Evolutionary conservation across 257 asterid genomes (phyloP), one percentile per base, ranked within the genome.

Genomic region (Gentiana macrophylla): DNA sequence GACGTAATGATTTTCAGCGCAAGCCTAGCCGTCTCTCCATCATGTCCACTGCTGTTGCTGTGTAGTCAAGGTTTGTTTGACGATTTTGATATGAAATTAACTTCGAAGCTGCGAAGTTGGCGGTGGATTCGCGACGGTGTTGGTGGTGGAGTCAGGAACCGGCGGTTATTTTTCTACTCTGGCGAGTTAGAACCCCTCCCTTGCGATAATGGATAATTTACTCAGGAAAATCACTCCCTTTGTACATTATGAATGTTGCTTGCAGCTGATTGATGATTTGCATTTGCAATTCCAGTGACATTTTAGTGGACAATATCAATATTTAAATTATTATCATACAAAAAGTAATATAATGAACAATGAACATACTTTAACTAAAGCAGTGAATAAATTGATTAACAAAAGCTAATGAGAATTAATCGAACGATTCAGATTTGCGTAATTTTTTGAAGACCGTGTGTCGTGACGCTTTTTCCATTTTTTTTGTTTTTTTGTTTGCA

Each of bases 21-120:
- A 72, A 75, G 3, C 79, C 75, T 4, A 86, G 94, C 73, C 85
- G 96, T 10, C 89, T 87, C 10, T 87, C 96, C 0, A 73, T 60
- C 62, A 81, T 80, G 94, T 24, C 24, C 24, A 24, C 24, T 24
- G 24, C 24, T 24, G 24, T 24, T 24, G 24, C 24, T 24, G 24
- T 24, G 24, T 24, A 24, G 24, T 24, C 24, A 24, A 79, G 90
- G 90, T 76, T 82, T 73, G 72, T 71, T 52, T 58, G 70, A 57
- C 37, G 64, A 65, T 58, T 65, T 58, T 56, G 60, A 57, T 43
- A 38, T n/a, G 15, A 51, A 43, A 34, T 35, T 24, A 48, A 32
- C 54, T 43, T 12, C 37, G 48, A 24, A 6, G 37, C 64, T 59
- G 56, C 50, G 24, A 50, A 44, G 67, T 41, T 52, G 50, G 49